A percentile compares a stretch with the other conserved stretches of the same genome.
Conservation (phyloP, 2,329 filamentous ascomycete genomes). For the Botryotinia globosa region DNA sequence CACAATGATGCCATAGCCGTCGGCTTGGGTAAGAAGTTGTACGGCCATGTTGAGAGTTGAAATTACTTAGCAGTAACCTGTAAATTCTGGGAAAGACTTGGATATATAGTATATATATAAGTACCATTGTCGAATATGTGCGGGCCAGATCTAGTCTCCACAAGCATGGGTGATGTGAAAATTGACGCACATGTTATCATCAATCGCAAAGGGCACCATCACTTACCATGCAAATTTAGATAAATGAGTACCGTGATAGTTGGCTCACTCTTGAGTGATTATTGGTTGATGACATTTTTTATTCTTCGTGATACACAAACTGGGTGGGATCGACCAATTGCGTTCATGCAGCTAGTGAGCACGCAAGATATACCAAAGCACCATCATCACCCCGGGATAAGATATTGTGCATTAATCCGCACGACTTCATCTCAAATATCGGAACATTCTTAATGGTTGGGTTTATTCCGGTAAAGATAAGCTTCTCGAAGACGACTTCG, state of each 20-base stretch:
- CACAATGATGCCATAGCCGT: slow-evolving; percentile 48
- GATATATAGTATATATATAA: neutral
- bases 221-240: neutral
- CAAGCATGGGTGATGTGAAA: neutral
- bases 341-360: neutral
- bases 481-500: neutral
- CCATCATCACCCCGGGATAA: neutral
- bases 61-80: neutral
- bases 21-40: slow-evolving; percentile 4
- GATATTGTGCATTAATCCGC: neutral
- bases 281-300: neutral
- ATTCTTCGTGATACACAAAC: neutral
- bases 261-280: neutral
- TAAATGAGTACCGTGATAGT: neutral
- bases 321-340: neutral
- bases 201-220: neutral
- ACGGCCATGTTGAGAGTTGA: neutral
- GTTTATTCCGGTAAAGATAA: neutral
- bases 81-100: neutral
- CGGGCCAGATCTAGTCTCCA: neutral
- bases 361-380: slow-evolving; percentile 12
- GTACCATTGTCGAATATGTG: neutral
- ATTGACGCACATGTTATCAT: slow-evolving; percentile 9
- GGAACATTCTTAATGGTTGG: neutral
- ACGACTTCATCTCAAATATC: neutral